Conservation (phyloP, 345 rosid species). For the Moricandia moricandioides region DNA sequence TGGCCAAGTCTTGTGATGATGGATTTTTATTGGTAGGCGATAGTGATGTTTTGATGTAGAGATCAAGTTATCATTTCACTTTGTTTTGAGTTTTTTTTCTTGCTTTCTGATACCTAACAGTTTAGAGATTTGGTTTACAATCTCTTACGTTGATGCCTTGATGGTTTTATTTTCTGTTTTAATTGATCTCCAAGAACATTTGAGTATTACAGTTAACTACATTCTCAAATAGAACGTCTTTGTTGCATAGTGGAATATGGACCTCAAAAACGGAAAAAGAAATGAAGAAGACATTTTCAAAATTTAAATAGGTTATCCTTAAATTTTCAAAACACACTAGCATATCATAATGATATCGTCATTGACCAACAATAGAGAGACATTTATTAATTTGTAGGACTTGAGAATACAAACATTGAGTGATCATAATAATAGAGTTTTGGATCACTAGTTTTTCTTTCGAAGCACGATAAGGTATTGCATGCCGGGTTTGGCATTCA, state of each 20-base stretch:
- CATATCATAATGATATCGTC: neutral
- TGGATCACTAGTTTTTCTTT: neutral
- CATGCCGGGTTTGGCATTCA: conserved; percentile 19
- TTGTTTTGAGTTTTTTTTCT: neutral
- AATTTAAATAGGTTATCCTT: too few relatives aligned
- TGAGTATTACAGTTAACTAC: too few relatives aligned
- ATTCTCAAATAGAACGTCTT: too few relatives aligned
- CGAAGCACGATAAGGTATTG: conserved; percentile 24
- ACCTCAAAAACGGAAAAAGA: too few relatives aligned
- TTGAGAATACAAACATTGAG: neutral
- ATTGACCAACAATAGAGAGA: neutral
- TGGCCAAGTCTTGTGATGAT: too few relatives aligned
- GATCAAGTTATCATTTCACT: neutral
- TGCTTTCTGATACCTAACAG: neutral
- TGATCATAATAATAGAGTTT: neutral
- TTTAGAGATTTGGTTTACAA: neutral
- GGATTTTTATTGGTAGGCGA: neutral
- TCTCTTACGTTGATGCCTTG: neutral
- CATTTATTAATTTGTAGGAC: too few relatives aligned
- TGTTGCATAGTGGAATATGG: too few relatives aligned
- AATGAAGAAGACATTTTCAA: too few relatives aligned
- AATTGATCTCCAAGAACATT: neutral
- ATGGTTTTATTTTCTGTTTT: neutral
- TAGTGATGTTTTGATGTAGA: neutral
- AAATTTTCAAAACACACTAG: neutral